These are phyloP conservation scores for Nymphaea colorata DNA, from an alignment of 164 flowering plant genomes.

Conservation along the genomic window DNA sequence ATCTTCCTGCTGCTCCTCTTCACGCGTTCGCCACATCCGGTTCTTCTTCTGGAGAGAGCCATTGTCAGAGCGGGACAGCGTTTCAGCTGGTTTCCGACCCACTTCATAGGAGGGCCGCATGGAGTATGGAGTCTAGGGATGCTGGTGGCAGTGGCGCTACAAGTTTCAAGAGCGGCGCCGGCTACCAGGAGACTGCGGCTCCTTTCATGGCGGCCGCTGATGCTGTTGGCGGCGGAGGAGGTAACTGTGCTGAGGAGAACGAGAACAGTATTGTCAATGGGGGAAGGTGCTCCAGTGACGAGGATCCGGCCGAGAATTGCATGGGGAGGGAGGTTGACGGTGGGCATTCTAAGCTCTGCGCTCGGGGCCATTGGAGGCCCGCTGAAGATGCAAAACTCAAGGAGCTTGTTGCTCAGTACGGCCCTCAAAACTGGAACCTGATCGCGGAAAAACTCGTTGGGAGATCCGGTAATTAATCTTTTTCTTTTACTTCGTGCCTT, in stretches of 20 bases:
- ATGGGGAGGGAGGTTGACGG: slow-evolving; percentile 1
- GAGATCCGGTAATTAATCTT: slow-evolving; percentile 15
- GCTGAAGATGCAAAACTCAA: slow-evolving; percentile 17
- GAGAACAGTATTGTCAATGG: neutral
- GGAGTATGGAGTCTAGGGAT: neutral
- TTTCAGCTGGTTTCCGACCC: neutral
- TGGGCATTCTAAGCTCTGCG: slow-evolving; percentile 9
- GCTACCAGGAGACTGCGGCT: neutral
- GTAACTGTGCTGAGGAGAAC: neutral
- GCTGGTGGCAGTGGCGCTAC: neutral
- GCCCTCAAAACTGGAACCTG: slow-evolving; percentile 25
- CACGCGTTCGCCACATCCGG: neutral
- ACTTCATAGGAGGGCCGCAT: neutral
- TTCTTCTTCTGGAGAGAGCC: neutral
- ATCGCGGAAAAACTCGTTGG: slow-evolving; percentile 22
- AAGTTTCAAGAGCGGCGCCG: no score
- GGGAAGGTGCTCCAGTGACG: slow-evolving; percentile 1
- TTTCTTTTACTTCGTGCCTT: neutral
- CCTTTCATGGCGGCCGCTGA: neutral
- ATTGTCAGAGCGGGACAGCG: neutral
- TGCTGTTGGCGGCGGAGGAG: neutral
- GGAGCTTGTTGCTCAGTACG: slow-evolving; percentile 18
- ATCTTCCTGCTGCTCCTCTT: neutral
- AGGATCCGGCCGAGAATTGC: slow-evolving; percentile 2
- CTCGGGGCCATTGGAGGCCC: slow-evolving; percentile 26